A percentile compares a stretch with the other conserved stretches of the same genome.
Conservation (phyloP, 2,329 filamentous ascomycete genomes). For the Lachnellula cervina region DNA sequence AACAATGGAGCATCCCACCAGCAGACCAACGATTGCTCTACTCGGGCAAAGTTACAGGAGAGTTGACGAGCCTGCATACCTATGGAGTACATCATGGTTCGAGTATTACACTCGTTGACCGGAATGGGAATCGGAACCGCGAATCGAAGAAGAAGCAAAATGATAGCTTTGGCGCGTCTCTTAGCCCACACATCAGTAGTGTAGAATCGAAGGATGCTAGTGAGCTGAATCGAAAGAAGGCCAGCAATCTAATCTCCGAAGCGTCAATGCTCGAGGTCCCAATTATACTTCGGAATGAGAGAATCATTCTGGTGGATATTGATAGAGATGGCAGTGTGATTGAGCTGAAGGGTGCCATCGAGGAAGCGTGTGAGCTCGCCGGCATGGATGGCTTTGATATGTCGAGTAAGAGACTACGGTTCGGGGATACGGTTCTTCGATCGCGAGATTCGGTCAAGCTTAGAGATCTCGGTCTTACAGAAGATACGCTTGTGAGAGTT, state of each 20-base stretch:
- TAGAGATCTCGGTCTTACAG: not conserved
- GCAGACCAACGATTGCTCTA: not conserved
- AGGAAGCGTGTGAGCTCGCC: not conserved
- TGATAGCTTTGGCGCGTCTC: not conserved
- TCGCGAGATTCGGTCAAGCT: not conserved
- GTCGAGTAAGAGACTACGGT: not conserved
- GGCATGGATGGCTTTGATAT: not conserved
- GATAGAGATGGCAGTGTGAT: not conserved
- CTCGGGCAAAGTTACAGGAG: not conserved
- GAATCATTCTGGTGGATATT: not conserved
- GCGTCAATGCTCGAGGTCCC: not conserved
- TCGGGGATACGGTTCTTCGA: not conserved
- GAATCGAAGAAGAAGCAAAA: not conserved
- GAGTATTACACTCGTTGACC: not conserved
- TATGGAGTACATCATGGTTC: constrained; percentile 1
- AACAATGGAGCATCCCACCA: not conserved
- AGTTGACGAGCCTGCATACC: not conserved
- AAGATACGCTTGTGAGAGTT: not conserved
- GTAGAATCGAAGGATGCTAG: not conserved
- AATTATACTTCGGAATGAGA: not conserved
- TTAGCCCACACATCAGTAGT: not conserved
- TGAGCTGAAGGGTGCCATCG: not conserved
- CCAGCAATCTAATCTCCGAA: not conserved
- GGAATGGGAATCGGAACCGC: not conserved
- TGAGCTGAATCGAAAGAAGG: not conserved